These are phyloP conservation scores for Saturnispora galanensis DNA, from an alignment of 805 yeast genomes.

Conservation along the genomic window DNA sequence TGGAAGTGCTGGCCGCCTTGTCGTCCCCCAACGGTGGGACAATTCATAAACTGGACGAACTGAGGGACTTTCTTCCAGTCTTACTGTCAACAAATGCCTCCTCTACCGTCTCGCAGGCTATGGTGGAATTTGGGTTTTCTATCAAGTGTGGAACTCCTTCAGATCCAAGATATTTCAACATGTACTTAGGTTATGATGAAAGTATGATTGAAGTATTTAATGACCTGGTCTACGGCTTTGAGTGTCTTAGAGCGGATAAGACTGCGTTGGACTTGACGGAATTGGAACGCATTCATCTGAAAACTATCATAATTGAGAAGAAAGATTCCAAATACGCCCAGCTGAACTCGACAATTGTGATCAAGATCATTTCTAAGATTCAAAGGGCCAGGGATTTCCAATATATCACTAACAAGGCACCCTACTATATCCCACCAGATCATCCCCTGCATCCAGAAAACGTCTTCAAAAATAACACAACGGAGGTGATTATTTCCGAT, in stretches of 20 bases:
- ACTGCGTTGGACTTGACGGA: not conserved
- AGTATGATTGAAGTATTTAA: slow-evolving; percentile 26
- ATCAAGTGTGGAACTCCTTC: slow-evolving; percentile 19
- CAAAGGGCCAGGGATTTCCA: slow-evolving; percentile 22
- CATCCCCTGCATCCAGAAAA: slow-evolving; percentile 24
- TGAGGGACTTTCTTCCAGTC: slow-evolving; percentile 29
- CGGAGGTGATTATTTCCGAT: slow-evolving; percentile 1
- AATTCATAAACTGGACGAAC: slow-evolving; percentile 39
- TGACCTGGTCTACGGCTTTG: slow-evolving; percentile 23
- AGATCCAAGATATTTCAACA: slow-evolving; percentile 16
- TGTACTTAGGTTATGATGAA: slow-evolving; percentile 29
- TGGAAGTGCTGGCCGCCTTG: slow-evolving; percentile 53
- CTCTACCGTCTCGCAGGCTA: slow-evolving; percentile 13
- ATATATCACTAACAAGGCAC: slow-evolving; percentile 22
- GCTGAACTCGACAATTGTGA: slow-evolving; percentile 13
- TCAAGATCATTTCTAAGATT: slow-evolving; percentile 13
- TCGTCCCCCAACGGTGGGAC: slow-evolving; percentile 55
- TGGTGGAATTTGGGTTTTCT: slow-evolving; percentile 22
- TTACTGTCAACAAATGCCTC: slow-evolving; percentile 18
- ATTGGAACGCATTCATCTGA: not conserved
- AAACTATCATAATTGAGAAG: not conserved
- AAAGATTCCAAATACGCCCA: slow-evolving; percentile 1
- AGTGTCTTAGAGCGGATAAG: slow-evolving; percentile 16
- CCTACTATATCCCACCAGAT: slow-evolving; percentile 22
- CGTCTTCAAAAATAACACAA: not conserved